Base-by-base conservation (phyloP, 306 rosid genomes). In the Chamaecrista fasciculata region DNA sequence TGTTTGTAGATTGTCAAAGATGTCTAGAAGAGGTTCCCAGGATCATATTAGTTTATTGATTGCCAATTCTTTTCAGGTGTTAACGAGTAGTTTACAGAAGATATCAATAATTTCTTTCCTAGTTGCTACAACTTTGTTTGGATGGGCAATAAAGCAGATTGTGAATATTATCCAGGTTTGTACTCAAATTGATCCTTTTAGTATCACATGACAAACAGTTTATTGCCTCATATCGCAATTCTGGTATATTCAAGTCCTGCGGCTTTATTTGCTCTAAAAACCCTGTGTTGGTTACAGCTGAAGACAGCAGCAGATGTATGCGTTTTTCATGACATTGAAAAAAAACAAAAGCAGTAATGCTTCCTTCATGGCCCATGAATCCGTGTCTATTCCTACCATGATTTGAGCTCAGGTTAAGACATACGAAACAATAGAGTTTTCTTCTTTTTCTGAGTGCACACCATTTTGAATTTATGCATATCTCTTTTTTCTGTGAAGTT, bases 81-180 rank as follows among this genome's bases (percentile, higher is more conserved):
- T 94, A 61, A 47, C 64, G 44, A 81, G 76, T 76, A 76, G 67
- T 82, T 84, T 56, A 78, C 73, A 67, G 61, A 83, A 67, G 81
- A 88, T 75, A 68, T 53, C 82, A 8, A 42, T 81, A n/a, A 72
- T 88, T 59, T 81, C 86, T 63, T 67, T 80, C 79, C 80, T 91
- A 60, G 51, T 91, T 20, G 84, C 61, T 51, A 67, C 85, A 29
- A 84, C 86, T 81, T 70, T 86, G 52, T 84, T 94, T 74, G 99
- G 99, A 76, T 94, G 99, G 91, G 91, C 92, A 19, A 92, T 86
- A 81, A 94, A 94, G 82, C 99, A 94, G 80, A 70, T 83, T 67
- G 65, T 91, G 62, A 94, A 94, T 78, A 36, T 91, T 53, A 94
- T 94, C 25, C 99, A 94, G 99, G 99, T 94, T 69, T 0, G 81